Conservation (phyloP, 352 stramenopile species). For the Phytopythium montanum region DNA sequence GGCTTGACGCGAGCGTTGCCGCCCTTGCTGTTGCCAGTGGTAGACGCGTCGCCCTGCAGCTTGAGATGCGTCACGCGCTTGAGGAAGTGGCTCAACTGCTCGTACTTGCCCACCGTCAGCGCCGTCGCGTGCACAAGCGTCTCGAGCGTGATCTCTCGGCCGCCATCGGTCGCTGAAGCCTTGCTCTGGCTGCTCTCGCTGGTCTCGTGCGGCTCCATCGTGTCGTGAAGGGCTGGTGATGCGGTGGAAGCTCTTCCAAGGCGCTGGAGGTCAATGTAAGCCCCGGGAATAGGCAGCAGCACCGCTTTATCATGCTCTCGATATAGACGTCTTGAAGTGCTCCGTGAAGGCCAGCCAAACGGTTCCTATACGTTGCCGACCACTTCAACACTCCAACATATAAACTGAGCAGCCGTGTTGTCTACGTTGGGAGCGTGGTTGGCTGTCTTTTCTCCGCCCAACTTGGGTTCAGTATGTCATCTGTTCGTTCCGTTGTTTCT, state of each 20-base stretch:
- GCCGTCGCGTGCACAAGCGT: slow-evolving; percentile 60
- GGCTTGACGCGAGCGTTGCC: slow-evolving; percentile 3
- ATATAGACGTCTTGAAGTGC: no score
- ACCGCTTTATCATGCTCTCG: no score
- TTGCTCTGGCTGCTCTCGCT: slow-evolving; percentile 1
- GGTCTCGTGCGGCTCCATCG: slow-evolving; percentile 3
- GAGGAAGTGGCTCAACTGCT: slow-evolving; percentile 64
- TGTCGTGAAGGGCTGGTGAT: neutral
- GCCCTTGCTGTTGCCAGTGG: slow-evolving; percentile 24
- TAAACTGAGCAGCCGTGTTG: no score
- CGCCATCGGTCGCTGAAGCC: neutral
- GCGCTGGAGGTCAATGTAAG: no score
- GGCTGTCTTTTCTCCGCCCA: no score
- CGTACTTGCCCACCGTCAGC: slow-evolving; percentile 58
- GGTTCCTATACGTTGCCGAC: no score
- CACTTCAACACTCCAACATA: no score
- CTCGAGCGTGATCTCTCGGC: slow-evolving; percentile 54
- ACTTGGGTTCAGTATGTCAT: neutral
- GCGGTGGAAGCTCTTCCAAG: no score
- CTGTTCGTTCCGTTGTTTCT: neutral
- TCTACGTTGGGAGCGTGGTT: no score
- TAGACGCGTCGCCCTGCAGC: slow-evolving; percentile 35
- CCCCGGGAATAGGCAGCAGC: no score
- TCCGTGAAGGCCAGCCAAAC: no score
- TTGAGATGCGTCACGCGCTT: slow-evolving; percentile 70